These are phyloP conservation scores for Recurvomyces mirabilis DNA, from an alignment of 495 filamentous ascomycete genomes.

Conservation along the genomic window DNA sequence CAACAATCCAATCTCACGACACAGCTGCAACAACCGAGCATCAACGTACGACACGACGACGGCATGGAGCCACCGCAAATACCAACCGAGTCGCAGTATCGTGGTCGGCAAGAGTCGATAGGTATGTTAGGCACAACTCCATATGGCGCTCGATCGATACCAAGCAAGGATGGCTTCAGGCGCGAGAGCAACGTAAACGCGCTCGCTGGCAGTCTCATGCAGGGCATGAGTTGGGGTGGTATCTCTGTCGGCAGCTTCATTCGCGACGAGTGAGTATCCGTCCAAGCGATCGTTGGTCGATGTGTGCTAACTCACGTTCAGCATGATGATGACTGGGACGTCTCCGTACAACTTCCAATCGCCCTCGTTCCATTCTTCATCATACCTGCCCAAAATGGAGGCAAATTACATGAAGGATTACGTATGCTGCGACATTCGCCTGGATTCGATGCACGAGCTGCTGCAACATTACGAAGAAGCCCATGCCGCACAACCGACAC, in stretches of 20 bases:
- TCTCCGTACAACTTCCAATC: constrained; percentile 86
- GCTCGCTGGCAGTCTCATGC: constrained; percentile 60
- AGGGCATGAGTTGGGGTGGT: constrained; percentile 96
- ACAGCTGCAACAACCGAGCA: constrained; percentile 43
- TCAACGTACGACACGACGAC: constrained; percentile 22
- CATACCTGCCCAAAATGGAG: constrained; percentile 93
- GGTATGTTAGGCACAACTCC: constrained; percentile 35
- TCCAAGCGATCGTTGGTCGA: too few species aligned
- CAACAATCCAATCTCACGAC: constrained; percentile 53
- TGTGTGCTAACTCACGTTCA: constrained; percentile 30
- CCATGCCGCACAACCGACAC: constrained; percentile 56
- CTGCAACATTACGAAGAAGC: constrained; percentile 93
- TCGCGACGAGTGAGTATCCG: constrained; percentile 93
- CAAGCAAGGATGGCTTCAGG: constrained; percentile 63
- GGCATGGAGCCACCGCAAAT: constrained; percentile 29
- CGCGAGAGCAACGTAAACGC: constrained; percentile 80
- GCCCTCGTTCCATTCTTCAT: constrained; percentile 92
- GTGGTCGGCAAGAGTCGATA: constrained; percentile 64
- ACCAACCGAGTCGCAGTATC: constrained; percentile 47
- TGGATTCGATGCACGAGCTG: constrained; percentile 86
- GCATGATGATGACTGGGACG: constrained; percentile 92
- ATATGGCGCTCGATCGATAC: constrained; percentile 76
- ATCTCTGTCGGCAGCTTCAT: constrained; percentile 94
- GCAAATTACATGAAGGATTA: constrained; percentile 96
- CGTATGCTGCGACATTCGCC: constrained; percentile 75